A percentile compares a stretch with the other conserved stretches of the same genome.
phyloP scores from a whole-genome alignment of 192 early-diverging fungal genomes.

The Backusella tuberculispora region DNA sequence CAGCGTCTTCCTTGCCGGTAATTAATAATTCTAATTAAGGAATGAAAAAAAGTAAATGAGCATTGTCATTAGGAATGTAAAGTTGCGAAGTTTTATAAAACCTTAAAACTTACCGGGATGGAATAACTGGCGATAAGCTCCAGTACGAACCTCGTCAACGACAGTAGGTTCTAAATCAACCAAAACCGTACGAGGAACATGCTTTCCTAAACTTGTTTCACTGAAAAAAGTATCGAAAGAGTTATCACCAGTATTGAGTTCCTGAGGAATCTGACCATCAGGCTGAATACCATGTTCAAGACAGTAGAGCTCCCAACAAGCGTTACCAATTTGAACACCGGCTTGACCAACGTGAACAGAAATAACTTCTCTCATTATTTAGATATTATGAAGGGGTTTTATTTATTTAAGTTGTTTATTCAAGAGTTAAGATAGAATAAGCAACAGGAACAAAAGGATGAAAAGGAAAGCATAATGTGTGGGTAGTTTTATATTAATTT shows the following conservation, averaged over 20 bases:
- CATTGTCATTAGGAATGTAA: not conserved
- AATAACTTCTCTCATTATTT: constrained; percentile 50
- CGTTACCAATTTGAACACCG: constrained; percentile 87
- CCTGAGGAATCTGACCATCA: constrained; percentile 40
- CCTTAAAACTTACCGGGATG: constrained; percentile 45
- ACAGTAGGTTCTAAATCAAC: constrained; percentile 57
- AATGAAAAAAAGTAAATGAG: not conserved
- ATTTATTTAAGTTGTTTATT: not conserved
- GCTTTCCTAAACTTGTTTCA: constrained; percentile 47
- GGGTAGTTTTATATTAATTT: not conserved
- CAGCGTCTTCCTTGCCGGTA: constrained; percentile 58
- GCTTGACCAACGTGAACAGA: constrained; percentile 53
- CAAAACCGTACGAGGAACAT: constrained; percentile 51
- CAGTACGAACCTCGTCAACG: constrained; percentile 53
- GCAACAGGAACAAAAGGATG: not conserved
- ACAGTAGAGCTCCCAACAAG: constrained; percentile 77
- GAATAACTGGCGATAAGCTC: constrained; percentile 50
- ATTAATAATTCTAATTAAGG: constrained; percentile 43
- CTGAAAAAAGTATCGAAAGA: constrained; percentile 50
- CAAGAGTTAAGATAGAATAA: not conserved
- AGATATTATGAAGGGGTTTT: not conserved
- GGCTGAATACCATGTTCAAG: constrained; percentile 44
- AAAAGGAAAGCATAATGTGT: not conserved
- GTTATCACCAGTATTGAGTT: constrained; percentile 37
- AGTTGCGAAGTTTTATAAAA: not conserved